Conservation (phyloP, 139 green algal genomes). For the Chlorella sp. region DNA sequence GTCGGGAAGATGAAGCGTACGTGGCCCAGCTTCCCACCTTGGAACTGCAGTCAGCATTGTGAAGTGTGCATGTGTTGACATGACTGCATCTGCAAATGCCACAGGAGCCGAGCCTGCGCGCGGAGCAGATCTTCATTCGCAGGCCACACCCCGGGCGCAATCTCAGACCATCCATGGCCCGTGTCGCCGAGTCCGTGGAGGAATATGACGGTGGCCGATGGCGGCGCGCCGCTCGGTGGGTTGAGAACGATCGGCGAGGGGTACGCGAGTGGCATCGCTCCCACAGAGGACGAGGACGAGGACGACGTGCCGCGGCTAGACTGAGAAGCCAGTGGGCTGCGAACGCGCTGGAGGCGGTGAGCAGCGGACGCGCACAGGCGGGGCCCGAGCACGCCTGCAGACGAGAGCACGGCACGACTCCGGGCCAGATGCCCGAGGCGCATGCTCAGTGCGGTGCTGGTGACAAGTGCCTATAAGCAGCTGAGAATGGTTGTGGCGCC, state of each 20-base stretch:
- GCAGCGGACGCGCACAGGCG: background rate
- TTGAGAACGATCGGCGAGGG: conserved; percentile 6
- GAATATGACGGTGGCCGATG: conserved; percentile 40
- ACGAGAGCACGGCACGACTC: background rate
- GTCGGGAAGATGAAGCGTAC: conserved; percentile 55
- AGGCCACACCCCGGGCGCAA: too few relatives aligned
- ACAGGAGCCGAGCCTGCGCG: conserved; percentile 31
- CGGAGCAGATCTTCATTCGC: too few relatives aligned
- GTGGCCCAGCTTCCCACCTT: conserved; percentile 10
- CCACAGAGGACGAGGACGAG: too few relatives aligned
- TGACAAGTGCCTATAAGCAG: too few relatives aligned
- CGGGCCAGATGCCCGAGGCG: too few relatives aligned
- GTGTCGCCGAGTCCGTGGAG: conserved; percentile 61
- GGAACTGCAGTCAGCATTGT: background rate
- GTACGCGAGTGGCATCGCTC: background rate
- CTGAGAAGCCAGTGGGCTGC: too few relatives aligned
- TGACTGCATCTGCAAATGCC: background rate
- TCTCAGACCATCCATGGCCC: too few relatives aligned
- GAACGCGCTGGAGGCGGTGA: too few relatives aligned
- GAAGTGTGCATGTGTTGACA: background rate
- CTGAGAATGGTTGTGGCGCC: too few relatives aligned
- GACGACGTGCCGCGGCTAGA: too few relatives aligned
- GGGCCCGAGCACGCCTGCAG: background rate
- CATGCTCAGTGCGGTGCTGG: too few relatives aligned
- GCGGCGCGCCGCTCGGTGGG: background rate